Base-by-base conservation (phyloP, 306 rosid species). In the Cicer bijugum region DNA sequence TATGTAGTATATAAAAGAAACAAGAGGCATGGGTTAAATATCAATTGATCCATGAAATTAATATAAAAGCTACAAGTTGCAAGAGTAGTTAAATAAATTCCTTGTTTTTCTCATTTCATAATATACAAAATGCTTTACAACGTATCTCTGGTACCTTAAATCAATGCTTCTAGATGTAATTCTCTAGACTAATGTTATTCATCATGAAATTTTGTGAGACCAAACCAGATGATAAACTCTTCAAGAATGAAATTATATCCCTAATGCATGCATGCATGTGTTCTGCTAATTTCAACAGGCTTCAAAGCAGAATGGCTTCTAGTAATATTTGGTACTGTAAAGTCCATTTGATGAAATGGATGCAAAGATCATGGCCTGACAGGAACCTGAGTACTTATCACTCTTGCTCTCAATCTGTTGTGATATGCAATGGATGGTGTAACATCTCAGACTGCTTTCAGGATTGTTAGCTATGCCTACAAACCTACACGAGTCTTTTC, bases 61-160 rank as follows among this genome's bases (percentile, higher is more conserved):
- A 67, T 47, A 67, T 47, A n/a, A 47, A 44, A 20, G n/a, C 44
- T 7, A 12, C 72, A 8, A 23, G 57, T 28, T 46, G 9, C 17
- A 58, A 56, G 64, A 33, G 17, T 68, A 9, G 46, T 69, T 33
- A 33, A 55, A 12, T 42, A 33, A 55, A 12, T 42, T 20, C 50
- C 14, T 56, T 11, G 17, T 33, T 68, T 23, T 17, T 20, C 42
- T 50, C 47, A 56, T 57, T 38, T 61, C 23, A 61, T 3, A 56
- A 55, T 56, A 7, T 56, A 37, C 1, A 70, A 52, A 69, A 20
- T 16, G 50, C 47, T 8, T 76, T 35, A 53, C 73, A 53, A 6
- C 33, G 67, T 69, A 42, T 77, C 17, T 37, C 15, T 35, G 12
- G 12, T 59, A 69, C 20, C 17, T 59, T 3, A 33, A 57, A 6